phyloP scores from a whole-genome alignment of 331 rosid species.

The Stylosanthes scabra region DNA sequence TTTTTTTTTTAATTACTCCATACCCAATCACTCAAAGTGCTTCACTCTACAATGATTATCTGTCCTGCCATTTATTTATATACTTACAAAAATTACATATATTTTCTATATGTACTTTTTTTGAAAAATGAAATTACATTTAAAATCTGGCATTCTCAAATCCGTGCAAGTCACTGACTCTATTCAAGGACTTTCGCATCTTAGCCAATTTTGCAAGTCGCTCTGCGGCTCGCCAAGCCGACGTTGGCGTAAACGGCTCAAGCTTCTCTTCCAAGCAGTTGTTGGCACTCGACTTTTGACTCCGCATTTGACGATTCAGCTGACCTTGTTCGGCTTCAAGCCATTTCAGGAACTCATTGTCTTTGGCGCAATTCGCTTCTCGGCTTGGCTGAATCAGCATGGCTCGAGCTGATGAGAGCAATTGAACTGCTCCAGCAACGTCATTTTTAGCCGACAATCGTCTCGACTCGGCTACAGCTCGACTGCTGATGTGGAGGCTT shows the following conservation, averaged over 20 bases:
- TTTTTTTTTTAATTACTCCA: neutral
- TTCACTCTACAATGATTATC: conserved; percentile 38
- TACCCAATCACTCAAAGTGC: conserved; percentile 1
- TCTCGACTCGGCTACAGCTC: conserved; percentile 73
- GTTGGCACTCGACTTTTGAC: conserved; percentile 30
- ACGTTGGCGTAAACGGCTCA: conserved; percentile 77
- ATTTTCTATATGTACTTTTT: neutral
- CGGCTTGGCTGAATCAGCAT: conserved; percentile 48
- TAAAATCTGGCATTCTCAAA: conserved; percentile 95
- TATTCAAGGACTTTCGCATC: conserved; percentile 88
- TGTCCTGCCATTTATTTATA: conserved; percentile 24
- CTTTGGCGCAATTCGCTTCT: conserved; percentile 39
- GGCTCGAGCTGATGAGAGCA: conserved; percentile 66
- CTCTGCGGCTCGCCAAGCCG: conserved; percentile 96
- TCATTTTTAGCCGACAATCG: conserved; percentile 54
- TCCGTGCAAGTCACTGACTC: conserved; percentile 94
- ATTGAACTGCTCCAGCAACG: conserved; percentile 54
- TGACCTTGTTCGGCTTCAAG: conserved; percentile 68
- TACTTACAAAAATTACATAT: conserved; percentile 33
- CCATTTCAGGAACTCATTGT: conserved; percentile 59
- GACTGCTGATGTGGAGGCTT: conserved; percentile 59
- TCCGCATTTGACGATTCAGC: conserved; percentile 50
- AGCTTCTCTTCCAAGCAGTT: conserved; percentile 55
- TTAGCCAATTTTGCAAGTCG: conserved; percentile 89
- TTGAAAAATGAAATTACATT: conserved; percentile 8